phyloP scores from a whole-genome alignment of 1,284 basidiomycete genomes.

The Termitomyces sp. region DNA sequence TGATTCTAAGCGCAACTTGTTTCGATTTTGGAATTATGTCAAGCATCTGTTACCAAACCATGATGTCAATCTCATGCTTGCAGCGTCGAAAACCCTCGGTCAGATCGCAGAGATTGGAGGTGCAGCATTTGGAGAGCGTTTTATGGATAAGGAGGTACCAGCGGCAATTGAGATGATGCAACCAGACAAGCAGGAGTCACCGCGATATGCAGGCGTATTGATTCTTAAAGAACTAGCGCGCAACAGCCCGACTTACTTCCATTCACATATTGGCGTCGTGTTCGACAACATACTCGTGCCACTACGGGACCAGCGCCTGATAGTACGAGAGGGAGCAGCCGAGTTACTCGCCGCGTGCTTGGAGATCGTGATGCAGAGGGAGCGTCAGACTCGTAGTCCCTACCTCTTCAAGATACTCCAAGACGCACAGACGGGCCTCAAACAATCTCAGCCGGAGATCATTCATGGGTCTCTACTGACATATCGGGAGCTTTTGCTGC shows the following conservation, averaged over 20 bases:
- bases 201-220: constrained; percentile 81
- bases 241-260: constrained; percentile 82
- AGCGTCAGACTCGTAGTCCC: constrained; percentile 61
- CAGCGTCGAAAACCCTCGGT: constrained; percentile 81
- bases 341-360: constrained; percentile 87
- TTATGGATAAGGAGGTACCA: constrained; percentile 84
- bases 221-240: constrained; percentile 88
- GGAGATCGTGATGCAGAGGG: constrained; percentile 75
- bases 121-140: constrained; percentile 77
- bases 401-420: constrained; percentile 79
- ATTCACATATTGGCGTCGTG: constrained; percentile 80
- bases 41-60: constrained; percentile 79
- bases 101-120: constrained; percentile 80
- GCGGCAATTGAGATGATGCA: constrained; percentile 77
- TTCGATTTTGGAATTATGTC: constrained; percentile 89
- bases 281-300: constrained; percentile 91
- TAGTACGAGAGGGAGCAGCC: constrained; percentile 88
- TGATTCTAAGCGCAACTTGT: constrained; percentile 72
- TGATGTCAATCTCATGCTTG: constrained; percentile 85
- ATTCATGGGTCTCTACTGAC: constrained; percentile 94
- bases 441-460: constrained; percentile 76
- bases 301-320: constrained; percentile 76
- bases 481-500: constrained; percentile 86
- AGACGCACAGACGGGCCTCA: constrained; percentile 86
- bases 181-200: constrained; percentile 69